Conservation (phyloP, 345 rosid species). For the Eutrema japonicum region DNA sequence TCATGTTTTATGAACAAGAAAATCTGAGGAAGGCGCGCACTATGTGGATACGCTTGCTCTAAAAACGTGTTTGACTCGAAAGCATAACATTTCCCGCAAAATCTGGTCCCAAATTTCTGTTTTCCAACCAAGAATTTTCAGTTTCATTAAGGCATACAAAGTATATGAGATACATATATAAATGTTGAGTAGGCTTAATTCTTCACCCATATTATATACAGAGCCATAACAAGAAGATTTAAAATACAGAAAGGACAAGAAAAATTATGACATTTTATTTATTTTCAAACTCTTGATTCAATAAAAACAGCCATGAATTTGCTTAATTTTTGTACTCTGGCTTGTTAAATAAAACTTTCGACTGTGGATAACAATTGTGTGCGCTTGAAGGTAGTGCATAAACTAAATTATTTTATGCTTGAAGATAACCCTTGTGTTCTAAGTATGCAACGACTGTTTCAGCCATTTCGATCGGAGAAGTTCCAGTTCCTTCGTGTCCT, state of each 20-base stretch:
- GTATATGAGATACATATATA: background rate
- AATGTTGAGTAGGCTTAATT: background rate
- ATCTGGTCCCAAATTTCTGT: no score
- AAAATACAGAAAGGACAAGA: background rate
- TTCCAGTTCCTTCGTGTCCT: conserved; percentile 43
- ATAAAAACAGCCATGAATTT: conserved; percentile 33
- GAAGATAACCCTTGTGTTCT: conserved; percentile 68
- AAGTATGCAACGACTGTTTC: conserved; percentile 65
- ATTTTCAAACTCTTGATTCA: background rate
- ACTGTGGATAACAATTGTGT: conserved; percentile 20
- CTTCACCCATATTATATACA: conserved; percentile 20
- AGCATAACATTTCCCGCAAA: no score
- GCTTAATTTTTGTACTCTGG: conserved; percentile 26
- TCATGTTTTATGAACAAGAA: no score
- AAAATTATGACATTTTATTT: conserved; percentile 5
- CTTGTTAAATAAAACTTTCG: conserved; percentile 23
- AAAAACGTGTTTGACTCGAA: no score
- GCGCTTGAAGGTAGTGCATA: background rate
- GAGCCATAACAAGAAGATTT: background rate
- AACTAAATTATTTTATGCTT: conserved; percentile 44
- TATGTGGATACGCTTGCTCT: no score
- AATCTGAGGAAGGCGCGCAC: no score
- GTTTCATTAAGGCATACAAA: background rate
- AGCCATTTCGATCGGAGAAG: conserved; percentile 72
- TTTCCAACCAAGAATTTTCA: background rate